A percentile compares a stretch with the other conserved stretches of the same genome.
These are phyloP conservation scores for Dissoconium aciculare DNA, from an alignment of 2,329 filamentous ascomycete genomes.

Conservation along the genomic window DNA sequence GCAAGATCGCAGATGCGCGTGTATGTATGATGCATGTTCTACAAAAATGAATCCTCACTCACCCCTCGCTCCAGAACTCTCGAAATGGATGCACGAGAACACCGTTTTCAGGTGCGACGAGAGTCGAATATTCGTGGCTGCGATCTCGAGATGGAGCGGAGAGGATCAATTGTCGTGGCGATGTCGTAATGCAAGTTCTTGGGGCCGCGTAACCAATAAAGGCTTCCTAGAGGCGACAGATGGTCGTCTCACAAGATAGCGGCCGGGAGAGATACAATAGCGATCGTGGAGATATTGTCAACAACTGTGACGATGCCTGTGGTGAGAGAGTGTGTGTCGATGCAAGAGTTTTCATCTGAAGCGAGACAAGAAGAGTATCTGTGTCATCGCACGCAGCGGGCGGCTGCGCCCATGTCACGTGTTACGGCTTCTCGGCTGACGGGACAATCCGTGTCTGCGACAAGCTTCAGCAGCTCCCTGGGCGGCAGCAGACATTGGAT, in stretches of 20 bases:
- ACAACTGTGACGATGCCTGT: background rate
- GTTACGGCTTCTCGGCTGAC: background rate
- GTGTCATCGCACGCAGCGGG: too few species aligned
- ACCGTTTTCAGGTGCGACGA: constrained; percentile 8
- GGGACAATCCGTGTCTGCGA: background rate
- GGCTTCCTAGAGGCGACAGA: constrained; percentile 38
- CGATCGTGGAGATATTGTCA: constrained; percentile 3
- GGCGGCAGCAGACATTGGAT: background rate
- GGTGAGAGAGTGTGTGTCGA: too few species aligned
- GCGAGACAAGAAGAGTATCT: too few species aligned
- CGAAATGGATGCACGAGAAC: background rate
- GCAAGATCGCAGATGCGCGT: too few species aligned
- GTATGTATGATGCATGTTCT: too few species aligned
- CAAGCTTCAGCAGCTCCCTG: background rate
- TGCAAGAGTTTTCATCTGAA: too few species aligned
- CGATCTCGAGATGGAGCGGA: constrained; percentile 4
- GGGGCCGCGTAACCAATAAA: constrained; percentile 41
- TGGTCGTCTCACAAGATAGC: constrained; percentile 17
- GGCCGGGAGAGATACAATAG: constrained; percentile 11
- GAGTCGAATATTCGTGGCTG: constrained; percentile 7
- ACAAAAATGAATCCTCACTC: too few species aligned
- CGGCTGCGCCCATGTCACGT: too few species aligned
- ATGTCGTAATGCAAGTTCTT: constrained; percentile 12
- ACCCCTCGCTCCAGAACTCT: background rate
- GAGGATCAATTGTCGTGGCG: too few species aligned